Evolutionary conservation across 306 rosid species (phyloP).

Genomic region (Pueraria montana): DNA sequence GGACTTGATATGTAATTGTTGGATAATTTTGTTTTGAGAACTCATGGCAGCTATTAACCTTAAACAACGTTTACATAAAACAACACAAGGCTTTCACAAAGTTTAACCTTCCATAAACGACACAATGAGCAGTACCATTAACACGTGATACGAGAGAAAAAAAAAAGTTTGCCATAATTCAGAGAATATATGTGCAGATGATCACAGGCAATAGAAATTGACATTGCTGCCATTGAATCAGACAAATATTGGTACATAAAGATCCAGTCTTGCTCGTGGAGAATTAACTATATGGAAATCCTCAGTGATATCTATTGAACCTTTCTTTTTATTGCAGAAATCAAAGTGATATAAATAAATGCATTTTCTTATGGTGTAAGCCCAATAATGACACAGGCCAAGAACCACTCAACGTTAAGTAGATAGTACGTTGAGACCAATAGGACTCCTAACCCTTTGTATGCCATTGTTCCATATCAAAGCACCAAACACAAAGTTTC

Average conservation of each 20-base stretch:
- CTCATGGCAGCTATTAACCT: not conserved
- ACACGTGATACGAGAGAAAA: not conserved
- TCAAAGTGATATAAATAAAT: not conserved
- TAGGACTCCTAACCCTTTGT: conserved; percentile 70
- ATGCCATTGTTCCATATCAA: conserved; percentile 73
- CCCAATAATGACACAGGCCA: not conserved
- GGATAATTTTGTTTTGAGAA: not conserved
- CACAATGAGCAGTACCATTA: not conserved
- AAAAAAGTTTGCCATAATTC: not conserved
- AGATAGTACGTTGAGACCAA: conserved; percentile 64
- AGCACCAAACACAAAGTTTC: conserved; percentile 79
- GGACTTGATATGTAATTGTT: not conserved
- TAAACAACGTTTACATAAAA: not conserved
- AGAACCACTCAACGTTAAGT: conserved; percentile 39
- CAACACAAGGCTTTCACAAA: not conserved
- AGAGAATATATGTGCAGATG: not conserved
- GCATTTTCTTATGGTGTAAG: conserved; percentile 7
- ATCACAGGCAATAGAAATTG: not conserved
- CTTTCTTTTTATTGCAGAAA: not conserved
- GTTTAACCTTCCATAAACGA: not conserved
- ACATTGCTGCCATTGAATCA: conserved; percentile 23
- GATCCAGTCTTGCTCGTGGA: conserved; percentile 10
- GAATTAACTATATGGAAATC: conserved; percentile 16
- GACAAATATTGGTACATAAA: not conserved
- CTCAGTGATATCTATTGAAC: not conserved